phyloP scores from a whole-genome alignment of 2,329 filamentous ascomycete genomes.

The Meredithiella fracta region DNA sequence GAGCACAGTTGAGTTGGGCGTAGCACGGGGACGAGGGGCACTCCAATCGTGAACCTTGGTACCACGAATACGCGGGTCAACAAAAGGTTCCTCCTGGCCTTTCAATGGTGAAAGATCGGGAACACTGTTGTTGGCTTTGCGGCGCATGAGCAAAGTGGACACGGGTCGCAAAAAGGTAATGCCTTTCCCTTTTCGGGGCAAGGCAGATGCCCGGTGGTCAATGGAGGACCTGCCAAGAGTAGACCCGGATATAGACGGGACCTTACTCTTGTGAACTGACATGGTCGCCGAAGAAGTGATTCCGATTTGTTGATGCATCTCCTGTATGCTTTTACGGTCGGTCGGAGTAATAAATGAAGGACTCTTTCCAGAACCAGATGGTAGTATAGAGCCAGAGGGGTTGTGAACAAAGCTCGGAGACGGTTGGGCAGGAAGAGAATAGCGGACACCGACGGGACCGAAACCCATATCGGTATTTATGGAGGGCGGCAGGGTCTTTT shows the following conservation, averaged over 20 bases:
- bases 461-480: slow-evolving; percentile 15
- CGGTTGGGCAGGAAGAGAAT: slow-evolving; percentile 11
- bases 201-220: not conserved
- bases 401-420: slow-evolving; percentile 8
- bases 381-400: slow-evolving; percentile 6
- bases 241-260: slow-evolving; percentile 22
- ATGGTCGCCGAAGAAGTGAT: not conserved
- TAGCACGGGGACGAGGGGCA: slow-evolving; percentile 32
- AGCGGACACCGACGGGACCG: not conserved
- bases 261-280: slow-evolving; percentile 16
- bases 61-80: slow-evolving; percentile 48
- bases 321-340: slow-evolving; percentile 26
- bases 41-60: slow-evolving; percentile 51
- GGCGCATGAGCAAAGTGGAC: slow-evolving; percentile 40
- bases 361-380: slow-evolving; percentile 18
- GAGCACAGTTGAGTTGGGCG: slow-evolving; percentile 7
- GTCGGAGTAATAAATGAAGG: slow-evolving; percentile 34
- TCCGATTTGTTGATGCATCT: slow-evolving; percentile 15
- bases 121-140: slow-evolving; percentile 35
- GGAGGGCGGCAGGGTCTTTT: slow-evolving; percentile 18
- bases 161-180: slow-evolving; percentile 43
- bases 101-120: slow-evolving; percentile 27
- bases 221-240: slow-evolving; percentile 5
- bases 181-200: slow-evolving; percentile 31
- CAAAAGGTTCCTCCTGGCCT: slow-evolving; percentile 29